Evolutionary conservation across 2,329 filamentous ascomycete genomes (phyloP), one percentile per base, ranked within the genome.

Genomic region (Xylariaceae sp.): DNA sequence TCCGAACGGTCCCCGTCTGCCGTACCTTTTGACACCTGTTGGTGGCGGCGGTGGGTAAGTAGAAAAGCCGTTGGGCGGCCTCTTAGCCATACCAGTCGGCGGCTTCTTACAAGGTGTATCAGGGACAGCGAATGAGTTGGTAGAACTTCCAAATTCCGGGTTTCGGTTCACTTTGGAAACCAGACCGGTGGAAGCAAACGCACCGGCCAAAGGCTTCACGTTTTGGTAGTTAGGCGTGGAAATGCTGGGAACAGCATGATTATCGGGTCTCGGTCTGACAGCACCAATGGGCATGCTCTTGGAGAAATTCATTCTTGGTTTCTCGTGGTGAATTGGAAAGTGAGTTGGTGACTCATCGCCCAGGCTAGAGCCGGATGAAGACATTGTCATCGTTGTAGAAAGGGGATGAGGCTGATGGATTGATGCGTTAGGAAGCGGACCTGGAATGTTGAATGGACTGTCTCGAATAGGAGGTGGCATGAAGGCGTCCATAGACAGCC

Each of bases 91-190:
- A 17, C 44, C 42, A n/a, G 49, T 43, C 7, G 51, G 47, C 12
- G 36, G 39, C 65, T 94, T 90, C 74, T 97, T 99, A 71, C 94
- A 97, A 1, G 94, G 94, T 1, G 94, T 99, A 65, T 97, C 94
- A 1, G 94, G 92, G 76, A 95, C 91, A 22, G 58, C 58, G 31
- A 62, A 81, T 73, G 64, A 86, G 83, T 68, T 77, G 67, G 69
- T 57, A 72, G 70, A 63, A 74, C 70, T 56, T 67, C 75, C 80
- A 45, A 89, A 80, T 58, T 96, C 89, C 0, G 85, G 81, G 66
- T 89, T 85, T 49, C 89, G 85, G 63, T 94, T 95, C 68, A 95
- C 89, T 72, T 99, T 99, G 11, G 94, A 96, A 47, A 99, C 86
- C 27, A 99, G 75, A 1, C 92, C 91, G 1, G 94, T 97, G 1